These are phyloP conservation scores for Novymonas esmeraldas DNA, from an alignment of 208 protist genomes.

Conservation along the genomic window DNA sequence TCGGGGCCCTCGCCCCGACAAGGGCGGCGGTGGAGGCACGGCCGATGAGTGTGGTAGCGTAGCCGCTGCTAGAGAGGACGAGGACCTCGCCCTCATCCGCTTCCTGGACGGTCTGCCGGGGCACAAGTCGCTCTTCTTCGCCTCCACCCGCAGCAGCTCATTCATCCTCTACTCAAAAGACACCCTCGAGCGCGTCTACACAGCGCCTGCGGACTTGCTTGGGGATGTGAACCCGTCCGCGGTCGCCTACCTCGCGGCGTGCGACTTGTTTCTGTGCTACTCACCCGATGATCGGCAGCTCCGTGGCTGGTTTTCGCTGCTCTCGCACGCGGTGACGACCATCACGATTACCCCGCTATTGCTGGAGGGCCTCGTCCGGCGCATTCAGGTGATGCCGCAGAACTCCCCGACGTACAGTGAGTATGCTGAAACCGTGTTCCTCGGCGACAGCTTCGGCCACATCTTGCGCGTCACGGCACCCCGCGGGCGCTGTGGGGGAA, in stretches of 20 bases:
- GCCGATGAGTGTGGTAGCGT: no score
- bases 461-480: slow-evolving; percentile 54
- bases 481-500: slow-evolving; percentile 20
- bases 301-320: slow-evolving; percentile 49
- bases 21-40: not conserved
- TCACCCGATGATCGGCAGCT: slow-evolving; percentile 44
- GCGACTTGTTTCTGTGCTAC: slow-evolving; percentile 70
- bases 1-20: no score
- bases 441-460: slow-evolving; percentile 52
- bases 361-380: slow-evolving; percentile 42
- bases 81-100: slow-evolving; percentile 44
- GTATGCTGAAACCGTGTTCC: slow-evolving; percentile 47
- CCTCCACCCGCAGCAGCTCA: slow-evolving; percentile 44
- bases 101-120: slow-evolving; percentile 51
- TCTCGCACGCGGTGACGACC: slow-evolving; percentile 28
- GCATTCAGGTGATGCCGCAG: slow-evolving; percentile 34
- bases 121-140: slow-evolving; percentile 59
- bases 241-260: slow-evolving; percentile 53
- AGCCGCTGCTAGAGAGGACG: slow-evolving; percentile 14
- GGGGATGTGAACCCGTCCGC: slow-evolving; percentile 34
- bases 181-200: slow-evolving; percentile 46
- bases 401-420: slow-evolving; percentile 41
- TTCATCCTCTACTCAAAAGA: slow-evolving; percentile 60
- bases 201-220: slow-evolving; percentile 42
- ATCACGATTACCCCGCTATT: slow-evolving; percentile 36